phyloP scores from a whole-genome alignment of 306 rosid species.

The Ormosia semicastrata region DNA sequence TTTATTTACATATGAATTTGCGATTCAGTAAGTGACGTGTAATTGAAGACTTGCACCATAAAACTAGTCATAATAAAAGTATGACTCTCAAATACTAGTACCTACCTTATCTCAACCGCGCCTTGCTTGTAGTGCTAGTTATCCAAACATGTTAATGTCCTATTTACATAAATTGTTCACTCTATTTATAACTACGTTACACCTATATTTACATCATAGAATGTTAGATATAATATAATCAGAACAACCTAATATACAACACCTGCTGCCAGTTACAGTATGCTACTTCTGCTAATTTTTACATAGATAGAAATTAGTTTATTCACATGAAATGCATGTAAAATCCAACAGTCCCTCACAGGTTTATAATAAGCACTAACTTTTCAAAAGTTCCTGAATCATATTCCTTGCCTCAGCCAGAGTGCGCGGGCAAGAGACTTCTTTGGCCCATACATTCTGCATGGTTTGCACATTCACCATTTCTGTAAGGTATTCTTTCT shows the following conservation, averaged over 20 bases:
- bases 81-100: background rate
- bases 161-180: background rate
- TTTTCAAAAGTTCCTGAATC: slow-evolving; percentile 41
- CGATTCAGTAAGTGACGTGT: background rate
- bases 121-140: background rate
- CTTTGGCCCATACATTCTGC: slow-evolving; percentile 61
- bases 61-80: background rate
- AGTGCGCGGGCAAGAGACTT: slow-evolving; percentile 42
- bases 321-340: background rate
- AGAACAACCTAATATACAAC: background rate
- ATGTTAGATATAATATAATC: background rate
- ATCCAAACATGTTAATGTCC: background rate
- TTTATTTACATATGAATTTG: too few species aligned
- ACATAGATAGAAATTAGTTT: background rate
- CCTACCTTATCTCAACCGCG: background rate
- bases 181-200: background rate
- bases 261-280: background rate
- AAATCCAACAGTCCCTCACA: background rate
- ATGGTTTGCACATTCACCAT: slow-evolving; percentile 36
- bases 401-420: slow-evolving; percentile 58
- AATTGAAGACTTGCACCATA: background rate
- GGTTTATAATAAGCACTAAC: slow-evolving; percentile 24
- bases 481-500: slow-evolving; percentile 43
- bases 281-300: background rate
- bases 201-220: background rate